Evolutionary conservation across 2,329 filamentous ascomycete genomes (phyloP).

Genomic region (Sodiomyces alkalinus): DNA sequence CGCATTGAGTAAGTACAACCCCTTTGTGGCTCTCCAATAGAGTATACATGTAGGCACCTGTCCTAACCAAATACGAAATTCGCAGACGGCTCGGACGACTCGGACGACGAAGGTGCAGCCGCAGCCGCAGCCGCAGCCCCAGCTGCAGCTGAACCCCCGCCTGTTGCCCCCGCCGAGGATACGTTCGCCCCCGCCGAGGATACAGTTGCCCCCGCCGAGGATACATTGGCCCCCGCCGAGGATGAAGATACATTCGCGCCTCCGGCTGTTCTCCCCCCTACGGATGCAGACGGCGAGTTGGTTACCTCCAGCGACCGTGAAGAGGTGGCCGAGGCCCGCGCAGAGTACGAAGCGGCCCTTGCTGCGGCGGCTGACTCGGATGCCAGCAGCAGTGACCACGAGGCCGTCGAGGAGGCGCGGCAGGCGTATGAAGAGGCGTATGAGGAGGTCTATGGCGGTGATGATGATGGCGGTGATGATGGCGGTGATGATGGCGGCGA

Average conservation of each 20-base stretch:
- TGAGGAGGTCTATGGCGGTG: constrained; percentile 24
- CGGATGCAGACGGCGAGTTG: constrained; percentile 24
- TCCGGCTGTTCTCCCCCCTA: constrained; percentile 20
- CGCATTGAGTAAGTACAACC: constrained; percentile 29
- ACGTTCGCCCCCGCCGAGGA: too few species aligned
- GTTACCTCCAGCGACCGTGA: constrained; percentile 27
- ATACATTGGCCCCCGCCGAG: constrained; percentile 5
- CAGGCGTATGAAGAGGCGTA: constrained; percentile 35
- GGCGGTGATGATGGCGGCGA: too few species aligned
- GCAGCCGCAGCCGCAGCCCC: constrained; percentile 5
- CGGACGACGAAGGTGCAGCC: constrained; percentile 6
- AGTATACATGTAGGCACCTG: too few species aligned
- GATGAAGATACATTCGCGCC: constrained; percentile 10
- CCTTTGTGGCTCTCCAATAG: too few species aligned
- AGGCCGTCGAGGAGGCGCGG: constrained; percentile 36
- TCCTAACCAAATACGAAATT: too few species aligned
- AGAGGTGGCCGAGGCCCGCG: constrained; percentile 24
- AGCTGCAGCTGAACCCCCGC: too few species aligned
- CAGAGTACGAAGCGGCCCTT: constrained; percentile 27
- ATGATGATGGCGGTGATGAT: too few species aligned
- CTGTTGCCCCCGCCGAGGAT: too few species aligned
- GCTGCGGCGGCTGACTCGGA: constrained; percentile 22
- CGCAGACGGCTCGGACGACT: constrained; percentile 8
- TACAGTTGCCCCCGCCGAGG: too few species aligned
- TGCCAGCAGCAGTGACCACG: constrained; percentile 33